phyloP scores from a whole-genome alignment of 2,329 filamentous ascomycete species.

The Diaporthe batatas region DNA sequence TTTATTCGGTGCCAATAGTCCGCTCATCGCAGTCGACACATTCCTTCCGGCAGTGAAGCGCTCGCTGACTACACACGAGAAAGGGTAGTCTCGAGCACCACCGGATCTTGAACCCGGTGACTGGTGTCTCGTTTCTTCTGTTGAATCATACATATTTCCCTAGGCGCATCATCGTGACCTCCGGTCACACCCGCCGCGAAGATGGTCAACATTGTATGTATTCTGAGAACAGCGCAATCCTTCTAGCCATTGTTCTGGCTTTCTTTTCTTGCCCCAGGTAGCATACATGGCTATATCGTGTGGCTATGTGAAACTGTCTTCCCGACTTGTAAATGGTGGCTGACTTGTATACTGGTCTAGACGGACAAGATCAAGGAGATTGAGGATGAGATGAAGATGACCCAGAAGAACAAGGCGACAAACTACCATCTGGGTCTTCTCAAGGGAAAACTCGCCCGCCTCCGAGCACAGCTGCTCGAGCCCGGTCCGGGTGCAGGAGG shows the following conservation, averaged over 20 bases:
- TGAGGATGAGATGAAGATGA: conserved; percentile 99
- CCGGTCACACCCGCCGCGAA: conserved; percentile 52
- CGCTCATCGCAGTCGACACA: neutral
- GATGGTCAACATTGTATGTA: conserved; percentile 89
- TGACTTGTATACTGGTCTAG: neutral
- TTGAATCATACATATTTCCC: neutral
- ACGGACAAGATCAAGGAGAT: conserved; percentile 99
- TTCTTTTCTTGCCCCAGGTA: neutral
- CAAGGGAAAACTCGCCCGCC: conserved; percentile 97
- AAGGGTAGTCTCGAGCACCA: neutral
- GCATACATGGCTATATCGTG: neutral
- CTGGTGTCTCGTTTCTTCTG: neutral
- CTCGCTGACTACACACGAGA: neutral
- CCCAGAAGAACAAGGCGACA: conserved; percentile 80
- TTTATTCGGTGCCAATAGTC: neutral
- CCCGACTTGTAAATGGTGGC: neutral
- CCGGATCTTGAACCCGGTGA: neutral
- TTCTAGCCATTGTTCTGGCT: neutral
- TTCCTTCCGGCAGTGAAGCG: neutral
- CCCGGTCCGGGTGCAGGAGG: conserved; percentile 83
- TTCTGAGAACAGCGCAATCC: neutral
- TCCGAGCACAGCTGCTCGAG: conserved; percentile 94
- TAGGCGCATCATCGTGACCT: conserved; percentile 6
- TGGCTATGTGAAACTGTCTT: neutral
- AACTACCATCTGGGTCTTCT: conserved; percentile 98